Evolutionary conservation across 202 grass and related monocot species (phyloP).

Genomic region (Musa balbisiana): DNA sequence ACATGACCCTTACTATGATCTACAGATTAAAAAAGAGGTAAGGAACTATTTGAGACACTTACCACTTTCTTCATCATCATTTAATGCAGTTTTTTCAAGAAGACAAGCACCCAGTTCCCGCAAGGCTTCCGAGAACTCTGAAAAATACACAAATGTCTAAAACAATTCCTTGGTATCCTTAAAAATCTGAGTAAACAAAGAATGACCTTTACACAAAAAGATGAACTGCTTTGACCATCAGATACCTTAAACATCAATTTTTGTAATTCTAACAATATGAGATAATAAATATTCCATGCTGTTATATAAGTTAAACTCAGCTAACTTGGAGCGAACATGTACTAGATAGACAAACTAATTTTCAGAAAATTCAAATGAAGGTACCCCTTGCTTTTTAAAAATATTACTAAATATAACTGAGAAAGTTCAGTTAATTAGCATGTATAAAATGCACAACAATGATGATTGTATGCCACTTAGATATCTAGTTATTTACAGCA

Average conservation of each 20-base stretch:
- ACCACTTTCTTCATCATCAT: constrained; percentile 89
- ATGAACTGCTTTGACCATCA: constrained; percentile 5
- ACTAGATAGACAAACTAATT: too few species aligned
- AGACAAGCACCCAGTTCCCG: constrained; percentile 90
- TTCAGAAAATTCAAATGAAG: too few species aligned
- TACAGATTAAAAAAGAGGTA: not conserved
- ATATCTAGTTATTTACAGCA: too few species aligned
- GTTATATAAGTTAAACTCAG: too few species aligned
- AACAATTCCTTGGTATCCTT: constrained; percentile 4
- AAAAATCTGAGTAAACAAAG: not conserved
- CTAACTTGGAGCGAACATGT: too few species aligned
- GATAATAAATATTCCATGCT: too few species aligned
- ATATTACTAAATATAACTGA: too few species aligned
- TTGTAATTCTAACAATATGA: not conserved
- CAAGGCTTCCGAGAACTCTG: constrained; percentile 96
- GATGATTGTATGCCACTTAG: too few species aligned
- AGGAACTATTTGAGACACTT: constrained; percentile 19
- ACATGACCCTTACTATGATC: not conserved
- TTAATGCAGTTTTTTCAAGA: constrained; percentile 74
- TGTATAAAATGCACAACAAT: too few species aligned
- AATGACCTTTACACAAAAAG: constrained; percentile 8
- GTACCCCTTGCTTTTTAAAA: too few species aligned
- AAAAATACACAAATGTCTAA: constrained; percentile 19
- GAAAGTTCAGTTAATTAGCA: too few species aligned
- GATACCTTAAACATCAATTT: not conserved